A percentile compares a stretch with the other conserved stretches of the same genome.
phyloP scores from a whole-genome alignment of 2,329 filamentous ascomycete species.

The Ascochyta viciae-villosae region DNA sequence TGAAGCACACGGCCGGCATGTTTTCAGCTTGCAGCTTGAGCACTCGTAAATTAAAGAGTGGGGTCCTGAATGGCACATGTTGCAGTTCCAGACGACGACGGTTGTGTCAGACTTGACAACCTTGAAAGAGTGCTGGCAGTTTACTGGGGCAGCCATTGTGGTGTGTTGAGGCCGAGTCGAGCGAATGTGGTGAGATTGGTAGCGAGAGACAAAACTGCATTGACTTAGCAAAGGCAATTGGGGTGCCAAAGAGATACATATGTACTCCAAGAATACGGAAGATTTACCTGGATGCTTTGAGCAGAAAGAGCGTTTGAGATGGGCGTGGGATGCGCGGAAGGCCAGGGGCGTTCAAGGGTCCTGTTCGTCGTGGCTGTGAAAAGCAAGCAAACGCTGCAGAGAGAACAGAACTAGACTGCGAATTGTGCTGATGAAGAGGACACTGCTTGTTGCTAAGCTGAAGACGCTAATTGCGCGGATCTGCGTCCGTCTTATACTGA shows the following conservation, averaged over 20 bases:
- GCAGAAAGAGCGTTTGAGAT: slow-evolving; percentile 32
- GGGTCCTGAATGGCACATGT: slow-evolving; percentile 59
- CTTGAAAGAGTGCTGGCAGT: slow-evolving; percentile 58
- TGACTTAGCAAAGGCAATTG: slow-evolving; percentile 32
- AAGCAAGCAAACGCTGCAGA: slow-evolving; percentile 41
- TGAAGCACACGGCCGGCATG: slow-evolving; percentile 55
- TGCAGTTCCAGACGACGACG: slow-evolving; percentile 60
- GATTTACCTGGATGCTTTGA: slow-evolving; percentile 30
- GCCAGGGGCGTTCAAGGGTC: slow-evolving; percentile 32
- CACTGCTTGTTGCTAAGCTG: slow-evolving; percentile 32
- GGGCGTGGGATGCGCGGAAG: slow-evolving; percentile 35
- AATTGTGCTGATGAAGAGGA: slow-evolving; percentile 28
- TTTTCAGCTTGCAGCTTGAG: slow-evolving; percentile 59
- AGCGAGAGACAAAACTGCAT: slow-evolving; percentile 20
- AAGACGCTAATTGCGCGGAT: slow-evolving; percentile 40
- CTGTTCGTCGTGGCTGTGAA: slow-evolving; percentile 45
- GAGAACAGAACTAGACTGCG: slow-evolving; percentile 24
- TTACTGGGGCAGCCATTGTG: slow-evolving; percentile 56
- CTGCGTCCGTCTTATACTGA: slow-evolving; percentile 47
- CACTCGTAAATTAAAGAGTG: slow-evolving; percentile 61
- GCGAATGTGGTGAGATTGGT: slow-evolving; percentile 6
- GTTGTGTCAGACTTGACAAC: slow-evolving; percentile 61
- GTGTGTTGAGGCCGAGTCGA: slow-evolving; percentile 8
- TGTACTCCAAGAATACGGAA: slow-evolving; percentile 32
- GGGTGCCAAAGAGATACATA: slow-evolving; percentile 27